These are phyloP conservation scores for Neurospora sp. DNA, from an alignment of 495 filamentous ascomycete species.

Conservation along the genomic window DNA sequence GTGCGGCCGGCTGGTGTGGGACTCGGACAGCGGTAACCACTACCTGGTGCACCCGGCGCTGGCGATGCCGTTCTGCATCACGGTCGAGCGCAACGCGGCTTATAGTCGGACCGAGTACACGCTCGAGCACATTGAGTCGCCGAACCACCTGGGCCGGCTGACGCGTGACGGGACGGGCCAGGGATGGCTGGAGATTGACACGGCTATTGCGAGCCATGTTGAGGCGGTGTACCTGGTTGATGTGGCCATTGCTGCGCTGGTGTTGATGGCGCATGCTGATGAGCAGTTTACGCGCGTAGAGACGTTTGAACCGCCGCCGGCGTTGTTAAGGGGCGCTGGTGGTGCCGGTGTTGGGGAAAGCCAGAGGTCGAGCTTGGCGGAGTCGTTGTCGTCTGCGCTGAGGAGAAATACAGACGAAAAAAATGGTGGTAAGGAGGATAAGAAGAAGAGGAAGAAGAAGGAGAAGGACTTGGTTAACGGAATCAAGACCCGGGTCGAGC, in stretches of 20 bases:
- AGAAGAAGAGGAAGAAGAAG: slow-evolving; percentile 12
- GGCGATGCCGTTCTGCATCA: slow-evolving; percentile 45
- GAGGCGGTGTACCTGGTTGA: slow-evolving; percentile 67
- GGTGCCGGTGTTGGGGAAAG: slow-evolving; percentile 12
- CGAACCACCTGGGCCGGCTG: slow-evolving; percentile 38
- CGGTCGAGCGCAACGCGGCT: slow-evolving; percentile 38
- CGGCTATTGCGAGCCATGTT: slow-evolving; percentile 36
- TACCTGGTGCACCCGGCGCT: slow-evolving; percentile 64
- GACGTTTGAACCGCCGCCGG: slow-evolving; percentile 43
- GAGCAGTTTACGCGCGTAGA: slow-evolving; percentile 36
- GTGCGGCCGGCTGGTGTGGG: slow-evolving; percentile 62
- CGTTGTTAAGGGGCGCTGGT: slow-evolving; percentile 10
- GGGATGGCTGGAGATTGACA: slow-evolving; percentile 45
- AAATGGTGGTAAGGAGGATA: slow-evolving; percentile 5
- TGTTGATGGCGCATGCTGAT: slow-evolving; percentile 59
- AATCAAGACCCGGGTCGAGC: slow-evolving; percentile 31
- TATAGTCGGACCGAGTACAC: slow-evolving; percentile 49
- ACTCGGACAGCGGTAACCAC: slow-evolving; percentile 49
- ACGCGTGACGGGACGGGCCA: slow-evolving; percentile 41
- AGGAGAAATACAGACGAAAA: slow-evolving; percentile 13
- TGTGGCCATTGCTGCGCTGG: slow-evolving; percentile 55
- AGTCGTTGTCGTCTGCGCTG: neutral
- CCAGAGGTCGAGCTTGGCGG: slow-evolving; percentile 16
- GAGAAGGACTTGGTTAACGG: neutral
- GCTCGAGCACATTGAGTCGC: slow-evolving; percentile 52